Base-by-base conservation (phyloP, 805 yeast genomes). In the Wickerhamiella domercqiae region DNA sequence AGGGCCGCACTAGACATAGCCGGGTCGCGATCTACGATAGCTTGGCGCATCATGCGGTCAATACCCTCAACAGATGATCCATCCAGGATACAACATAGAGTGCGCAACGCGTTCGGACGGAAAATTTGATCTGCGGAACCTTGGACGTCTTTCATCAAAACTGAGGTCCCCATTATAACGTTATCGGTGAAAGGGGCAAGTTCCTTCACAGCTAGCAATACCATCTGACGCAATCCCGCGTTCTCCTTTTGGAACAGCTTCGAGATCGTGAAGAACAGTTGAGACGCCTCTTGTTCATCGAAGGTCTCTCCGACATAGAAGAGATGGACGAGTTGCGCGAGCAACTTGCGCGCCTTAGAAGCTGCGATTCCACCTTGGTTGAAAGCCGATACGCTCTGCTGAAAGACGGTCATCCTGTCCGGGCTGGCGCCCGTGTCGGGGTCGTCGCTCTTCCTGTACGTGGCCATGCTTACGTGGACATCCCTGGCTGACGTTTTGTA, bases 131-230 rank as follows among this genome's bases (percentile, higher is more conserved):
- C 93, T 28, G 25, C 35, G 32, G 21, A 19, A 4, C 28, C n/a
- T 62, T 93, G 96, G 38, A 90, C 82, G 62, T 90, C 98, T 62
- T 86, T 86, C 96, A 90, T 90, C 54, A 90, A 86, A 20, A 94
- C 84, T 2, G 95, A 82, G 20, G 98, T 90, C 20, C 87, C 96
- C 97, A 90, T 90, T 59, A 90, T 70, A 40, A 84, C 83, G 59
- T 90, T 96, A 48, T 82, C 81, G 16, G 95, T 82, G 45, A 78
- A 71, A 15, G 76, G 61, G 35, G 87, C 72, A 45, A 90, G 70
- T 59, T 87, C 96, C 63, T 90, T 90, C 59, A 87, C 84, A 13
- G 95, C 87, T 56, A 90, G 66, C 54, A 87, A 90, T 14, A 87
- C 94, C 64, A 81, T 71, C 62, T 90, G 98, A 60, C 98, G 78